phyloP scores from a whole-genome alignment of 1,284 basidiomycete genomes.

The Schizophyllum commune region DNA sequence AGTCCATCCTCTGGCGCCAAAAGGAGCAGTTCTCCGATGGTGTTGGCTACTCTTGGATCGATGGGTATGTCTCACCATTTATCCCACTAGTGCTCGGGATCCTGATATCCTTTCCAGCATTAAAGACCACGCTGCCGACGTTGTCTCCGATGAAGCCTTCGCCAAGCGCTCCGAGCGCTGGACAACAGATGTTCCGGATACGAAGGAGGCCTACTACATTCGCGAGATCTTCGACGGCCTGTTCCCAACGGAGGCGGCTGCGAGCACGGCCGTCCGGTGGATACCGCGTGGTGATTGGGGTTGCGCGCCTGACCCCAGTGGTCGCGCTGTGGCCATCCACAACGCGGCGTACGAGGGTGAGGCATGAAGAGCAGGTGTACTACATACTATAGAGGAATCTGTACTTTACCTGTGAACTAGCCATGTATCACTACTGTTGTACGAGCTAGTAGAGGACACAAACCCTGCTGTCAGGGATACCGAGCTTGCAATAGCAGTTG shows the following conservation, averaged over 20 bases:
- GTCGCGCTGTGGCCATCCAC: constrained; percentile 93
- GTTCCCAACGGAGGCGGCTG: constrained; percentile 84
- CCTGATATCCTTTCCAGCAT: constrained; percentile 43
- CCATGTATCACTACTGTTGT: background rate
- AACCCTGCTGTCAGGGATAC: too few relatives aligned
- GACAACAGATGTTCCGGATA: constrained; percentile 82
- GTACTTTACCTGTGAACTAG: background rate
- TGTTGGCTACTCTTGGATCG: constrained; percentile 99
- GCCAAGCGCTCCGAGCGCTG: constrained; percentile 72
- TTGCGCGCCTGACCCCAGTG: constrained; percentile 90
- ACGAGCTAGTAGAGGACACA: too few relatives aligned
- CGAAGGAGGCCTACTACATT: constrained; percentile 96
- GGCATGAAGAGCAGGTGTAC: too few relatives aligned
- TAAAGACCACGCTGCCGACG: constrained; percentile 77
- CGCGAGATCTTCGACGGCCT: constrained; percentile 90
- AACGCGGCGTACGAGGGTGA: constrained; percentile 69
- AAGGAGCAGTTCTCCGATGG: constrained; percentile 99
- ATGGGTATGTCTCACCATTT: constrained; percentile 52
- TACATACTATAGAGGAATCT: too few relatives aligned
- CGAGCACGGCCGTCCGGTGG: constrained; percentile 92
- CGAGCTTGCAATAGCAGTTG: too few relatives aligned
- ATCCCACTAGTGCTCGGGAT: background rate
- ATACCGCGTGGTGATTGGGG: constrained; percentile 96
- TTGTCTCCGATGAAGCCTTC: constrained; percentile 81
- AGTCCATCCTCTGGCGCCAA: constrained; percentile 95